Conservation (phyloP, 176 grass and related monocot species). For the Oryza australiensis region DNA sequence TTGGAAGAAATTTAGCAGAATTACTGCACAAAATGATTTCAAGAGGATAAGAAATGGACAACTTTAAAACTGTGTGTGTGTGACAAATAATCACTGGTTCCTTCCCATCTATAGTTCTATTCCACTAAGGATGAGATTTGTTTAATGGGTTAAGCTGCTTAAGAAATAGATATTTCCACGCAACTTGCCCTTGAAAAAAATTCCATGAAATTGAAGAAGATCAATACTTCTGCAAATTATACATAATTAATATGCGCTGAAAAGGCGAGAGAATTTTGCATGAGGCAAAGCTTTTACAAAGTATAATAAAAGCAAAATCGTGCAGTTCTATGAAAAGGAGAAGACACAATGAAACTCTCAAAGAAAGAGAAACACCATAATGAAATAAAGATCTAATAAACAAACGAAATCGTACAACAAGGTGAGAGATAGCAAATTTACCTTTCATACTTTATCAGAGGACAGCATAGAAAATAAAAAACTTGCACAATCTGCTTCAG, state of each 20-base stretch:
- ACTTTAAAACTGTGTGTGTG: background rate
- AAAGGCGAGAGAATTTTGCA: background rate
- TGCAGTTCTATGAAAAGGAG: background rate
- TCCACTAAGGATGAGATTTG: background rate
- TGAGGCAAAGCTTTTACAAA: background rate
- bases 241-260: background rate
- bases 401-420: background rate
- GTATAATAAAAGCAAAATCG: background rate
- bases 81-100: background rate
- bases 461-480: background rate
- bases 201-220: background rate
- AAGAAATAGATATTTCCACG: background rate
- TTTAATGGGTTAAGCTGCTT: background rate
- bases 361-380: background rate
- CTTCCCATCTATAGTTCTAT: background rate
- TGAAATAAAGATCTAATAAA: background rate
- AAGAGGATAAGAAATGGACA: slow-evolving; percentile 1
- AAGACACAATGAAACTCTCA: background rate
- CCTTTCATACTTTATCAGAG: background rate
- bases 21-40: background rate
- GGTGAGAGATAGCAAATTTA: background rate
- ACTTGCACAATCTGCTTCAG: background rate
- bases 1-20: background rate
- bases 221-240: no score
- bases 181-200: background rate